phyloP scores from a whole-genome alignment of 352 stramenopile genomes.

The Globisporangium emineosum region DNA sequence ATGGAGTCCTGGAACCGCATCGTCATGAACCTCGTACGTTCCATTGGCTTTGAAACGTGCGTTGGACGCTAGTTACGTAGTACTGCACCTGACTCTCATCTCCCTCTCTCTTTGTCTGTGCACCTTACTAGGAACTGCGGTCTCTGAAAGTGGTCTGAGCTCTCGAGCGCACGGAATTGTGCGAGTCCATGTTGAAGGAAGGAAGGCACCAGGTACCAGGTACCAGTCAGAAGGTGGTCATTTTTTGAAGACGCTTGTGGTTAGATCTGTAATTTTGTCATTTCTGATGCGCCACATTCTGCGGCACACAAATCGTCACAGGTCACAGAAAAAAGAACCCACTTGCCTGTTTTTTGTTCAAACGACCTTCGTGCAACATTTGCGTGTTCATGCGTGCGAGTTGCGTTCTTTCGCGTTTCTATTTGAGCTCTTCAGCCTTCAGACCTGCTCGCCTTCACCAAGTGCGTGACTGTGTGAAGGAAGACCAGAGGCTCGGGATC shows the following conservation, averaged over 20 bases:
- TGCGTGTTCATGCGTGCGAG: too few species aligned
- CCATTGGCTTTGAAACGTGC: neutral
- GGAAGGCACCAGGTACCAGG: too few species aligned
- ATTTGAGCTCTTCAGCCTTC: neutral
- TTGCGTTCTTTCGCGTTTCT: slow-evolving; percentile 2
- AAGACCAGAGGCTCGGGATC: neutral
- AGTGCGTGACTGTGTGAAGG: too few species aligned
- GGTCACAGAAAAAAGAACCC: slow-evolving; percentile 4
- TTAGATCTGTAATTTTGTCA: neutral
- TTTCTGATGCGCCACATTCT: neutral
- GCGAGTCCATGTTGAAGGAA: neutral
- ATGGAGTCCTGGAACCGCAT: slow-evolving; percentile 88
- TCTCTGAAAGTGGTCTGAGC: slow-evolving; percentile 5
- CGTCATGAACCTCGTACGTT: slow-evolving; percentile 68
- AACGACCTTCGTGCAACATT: slow-evolving; percentile 6
- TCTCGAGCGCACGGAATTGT: too few species aligned
- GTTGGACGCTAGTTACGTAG: neutral
- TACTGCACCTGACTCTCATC: neutral
- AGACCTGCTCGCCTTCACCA: neutral
- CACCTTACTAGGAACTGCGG: neutral
- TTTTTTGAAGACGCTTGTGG: too few species aligned
- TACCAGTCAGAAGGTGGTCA: too few species aligned
- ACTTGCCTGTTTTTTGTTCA: neutral
- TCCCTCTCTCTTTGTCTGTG: neutral
- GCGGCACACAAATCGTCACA: too few species aligned